phyloP scores from a whole-genome alignment of 1,284 basidiomycete species.

The Cystobasidium slooffiae region DNA sequence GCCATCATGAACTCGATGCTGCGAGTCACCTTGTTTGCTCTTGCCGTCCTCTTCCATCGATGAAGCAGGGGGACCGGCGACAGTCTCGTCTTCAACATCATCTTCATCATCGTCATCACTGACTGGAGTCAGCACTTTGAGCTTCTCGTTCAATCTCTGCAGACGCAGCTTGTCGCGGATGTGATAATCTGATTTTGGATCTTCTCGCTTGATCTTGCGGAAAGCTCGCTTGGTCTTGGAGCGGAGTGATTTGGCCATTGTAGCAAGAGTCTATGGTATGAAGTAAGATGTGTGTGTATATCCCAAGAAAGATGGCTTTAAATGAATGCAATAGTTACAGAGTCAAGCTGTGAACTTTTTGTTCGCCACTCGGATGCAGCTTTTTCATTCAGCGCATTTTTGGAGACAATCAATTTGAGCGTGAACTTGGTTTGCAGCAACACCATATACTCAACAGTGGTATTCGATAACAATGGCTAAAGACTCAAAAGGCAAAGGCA shows the following conservation, averaged over 20 bases:
- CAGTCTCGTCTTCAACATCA: constrained; percentile 46
- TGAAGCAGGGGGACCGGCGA: not conserved
- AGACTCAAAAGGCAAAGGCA: constrained; percentile 31
- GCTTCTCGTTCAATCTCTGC: constrained; percentile 72
- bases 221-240: constrained; percentile 85
- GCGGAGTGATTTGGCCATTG: constrained; percentile 90
- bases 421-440: not conserved
- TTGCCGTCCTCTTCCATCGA: constrained; percentile 10
- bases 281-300: not conserved
- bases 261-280: constrained; percentile 31
- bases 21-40: constrained; percentile 14
- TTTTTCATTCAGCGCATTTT: constrained; percentile 6
- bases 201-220: constrained; percentile 80
- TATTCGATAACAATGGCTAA: constrained; percentile 15
- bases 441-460: not conserved
- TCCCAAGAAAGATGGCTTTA: not conserved
- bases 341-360: not conserved
- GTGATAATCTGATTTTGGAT: constrained; percentile 72
- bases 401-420: not conserved
- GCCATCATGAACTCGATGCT: constrained; percentile 11
- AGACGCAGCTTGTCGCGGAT: constrained; percentile 82
- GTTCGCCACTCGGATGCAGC: constrained; percentile 22
- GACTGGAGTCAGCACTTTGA: constrained; percentile 56
- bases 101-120: constrained; percentile 60
- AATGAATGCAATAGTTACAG: not conserved